Percentiles rank a stretch among this genome's conserved stretches.
These are phyloP conservation scores for Ceratobasidium sp. DNA, from an alignment of 1,284 basidiomycete genomes.

Conservation along the genomic window DNA sequence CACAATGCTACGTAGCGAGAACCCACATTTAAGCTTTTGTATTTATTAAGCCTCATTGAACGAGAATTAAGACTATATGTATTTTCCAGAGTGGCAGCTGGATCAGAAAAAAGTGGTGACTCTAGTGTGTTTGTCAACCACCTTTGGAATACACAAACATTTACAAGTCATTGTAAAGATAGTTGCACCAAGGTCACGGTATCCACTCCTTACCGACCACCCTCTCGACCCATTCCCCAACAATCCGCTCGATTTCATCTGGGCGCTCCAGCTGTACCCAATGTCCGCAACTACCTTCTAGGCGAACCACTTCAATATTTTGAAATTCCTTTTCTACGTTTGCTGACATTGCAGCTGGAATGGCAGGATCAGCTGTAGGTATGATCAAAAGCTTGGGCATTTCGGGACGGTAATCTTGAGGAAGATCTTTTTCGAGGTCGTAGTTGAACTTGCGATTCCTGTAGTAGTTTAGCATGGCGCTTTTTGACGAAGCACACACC, in stretches of 20 bases:
- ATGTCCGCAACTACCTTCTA: constrained; percentile 33
- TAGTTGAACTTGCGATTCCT: constrained; percentile 18
- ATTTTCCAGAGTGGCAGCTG: no score
- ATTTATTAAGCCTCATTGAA: no score
- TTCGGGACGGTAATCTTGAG: constrained; percentile 23
- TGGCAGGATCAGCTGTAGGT: constrained; percentile 9
- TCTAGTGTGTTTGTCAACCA: no score
- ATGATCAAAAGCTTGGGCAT: constrained; percentile 33
- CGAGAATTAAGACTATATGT: no score
- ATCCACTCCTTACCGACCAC: constrained; percentile 10
- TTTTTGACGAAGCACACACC: no score
- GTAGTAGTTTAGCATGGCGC: constrained; percentile 35
- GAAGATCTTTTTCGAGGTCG: constrained; percentile 26
- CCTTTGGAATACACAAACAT: no score
- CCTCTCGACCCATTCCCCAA: constrained; percentile 38
- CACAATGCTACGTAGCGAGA: no score
- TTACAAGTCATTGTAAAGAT: no score
- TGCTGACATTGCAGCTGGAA: constrained; percentile 1
- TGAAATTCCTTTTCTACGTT: constrained; percentile 9
- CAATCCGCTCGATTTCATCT: constrained; percentile 16
- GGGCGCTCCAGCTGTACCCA: constrained; percentile 31
- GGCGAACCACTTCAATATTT: constrained; percentile 17
- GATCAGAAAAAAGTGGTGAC: no score
- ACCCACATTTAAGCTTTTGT: no score
- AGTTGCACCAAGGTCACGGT: not conserved